phyloP scores from a whole-genome alignment of 2,329 filamentous ascomycete genomes.

The Dothistroma pini region DNA sequence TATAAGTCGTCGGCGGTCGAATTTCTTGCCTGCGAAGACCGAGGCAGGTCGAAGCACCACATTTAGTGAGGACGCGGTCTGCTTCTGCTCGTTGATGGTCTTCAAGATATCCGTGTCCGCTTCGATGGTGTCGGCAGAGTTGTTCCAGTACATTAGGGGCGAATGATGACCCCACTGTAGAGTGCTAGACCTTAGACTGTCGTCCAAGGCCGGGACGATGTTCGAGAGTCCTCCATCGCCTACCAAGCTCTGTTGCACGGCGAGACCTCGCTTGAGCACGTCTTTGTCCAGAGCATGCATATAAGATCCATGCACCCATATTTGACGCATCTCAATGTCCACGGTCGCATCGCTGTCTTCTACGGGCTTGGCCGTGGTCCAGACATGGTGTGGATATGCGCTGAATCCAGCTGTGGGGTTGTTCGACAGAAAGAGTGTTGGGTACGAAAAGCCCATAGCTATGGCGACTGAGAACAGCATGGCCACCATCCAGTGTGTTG shows the following conservation, averaged over 20 bases:
- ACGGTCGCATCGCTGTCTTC: constrained; percentile 45
- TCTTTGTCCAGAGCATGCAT: constrained; percentile 68
- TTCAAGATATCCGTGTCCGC: constrained; percentile 60
- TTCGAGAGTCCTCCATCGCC: constrained; percentile 41
- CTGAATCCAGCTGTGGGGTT: constrained; percentile 68
- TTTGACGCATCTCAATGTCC: constrained; percentile 76
- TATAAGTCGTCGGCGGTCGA: constrained; percentile 62
- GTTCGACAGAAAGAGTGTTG: constrained; percentile 69
- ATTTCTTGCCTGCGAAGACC: constrained; percentile 77
- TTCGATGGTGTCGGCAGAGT: constrained; percentile 56
- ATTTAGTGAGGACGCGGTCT: constrained; percentile 64
- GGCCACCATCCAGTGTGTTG: constrained; percentile 69
- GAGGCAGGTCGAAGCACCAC: constrained; percentile 72
- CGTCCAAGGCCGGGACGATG: constrained; percentile 21
- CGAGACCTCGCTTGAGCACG: constrained; percentile 63
- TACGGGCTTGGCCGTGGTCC: constrained; percentile 52
- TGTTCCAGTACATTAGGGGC: constrained; percentile 77
- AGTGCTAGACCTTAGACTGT: constrained; percentile 31
- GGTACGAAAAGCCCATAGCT: constrained; percentile 67
- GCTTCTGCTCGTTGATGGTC: constrained; percentile 65
- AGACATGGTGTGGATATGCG: constrained; percentile 73
- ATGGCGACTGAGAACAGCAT: constrained; percentile 70
- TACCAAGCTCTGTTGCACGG: constrained; percentile 67
- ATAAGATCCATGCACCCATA: constrained; percentile 78
- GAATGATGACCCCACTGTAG: constrained; percentile 74